Evolutionary conservation across 495 filamentous ascomycete genomes (phyloP), one percentile per base, ranked within the genome.

Genomic region (Trichoderma parareesei): DNA sequence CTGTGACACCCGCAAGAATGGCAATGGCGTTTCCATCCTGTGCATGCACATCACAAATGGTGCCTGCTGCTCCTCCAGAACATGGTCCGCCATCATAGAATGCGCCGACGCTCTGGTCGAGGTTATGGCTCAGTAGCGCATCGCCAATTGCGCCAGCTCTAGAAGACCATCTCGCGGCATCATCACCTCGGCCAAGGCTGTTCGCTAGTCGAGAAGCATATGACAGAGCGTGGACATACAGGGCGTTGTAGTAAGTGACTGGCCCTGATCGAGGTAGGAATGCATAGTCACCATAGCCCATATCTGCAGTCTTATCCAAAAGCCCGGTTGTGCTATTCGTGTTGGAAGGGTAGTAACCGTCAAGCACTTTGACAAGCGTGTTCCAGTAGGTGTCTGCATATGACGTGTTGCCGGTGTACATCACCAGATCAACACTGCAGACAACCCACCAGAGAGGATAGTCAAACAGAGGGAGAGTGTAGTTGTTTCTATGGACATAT

Each of bases 361-460:
- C 77, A 4, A 82, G 69, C 8, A 71, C 64, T 16, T 75, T 76
- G n/a, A 71, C 46, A 27, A 82, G 73, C 6, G 67, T 69, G 35
- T 65, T 68, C 67, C 80, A 82, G 60, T 70, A 65, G 1, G 68
- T n/a, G 10, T 67, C 55, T 55, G 69, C 43, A 64, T 69, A 74
- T 14, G 67, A 67, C 8, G 68, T 67, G 64, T 79, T 75, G 27
- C 77, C 77, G 0, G 77, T 79, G 61, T 82, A 80, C 67, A 80
- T 69, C 42, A 78, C 74, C 18, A 77, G 69, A 66, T 82, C 78
- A 60, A 72, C 76, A 57, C 70, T 75, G 42, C 72, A 74, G 10
- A 73, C 70, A 3, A 82, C 73, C 78, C 79, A 82, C 71, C 75
- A 79, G 5, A 82, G 67, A 3, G 79, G 78, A 62, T 82, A 82